Evolutionary conservation across 2,329 filamentous ascomycete species (phyloP), one percentile per base, ranked within the genome.

Genomic region (Aureobasidium musti): DNA sequence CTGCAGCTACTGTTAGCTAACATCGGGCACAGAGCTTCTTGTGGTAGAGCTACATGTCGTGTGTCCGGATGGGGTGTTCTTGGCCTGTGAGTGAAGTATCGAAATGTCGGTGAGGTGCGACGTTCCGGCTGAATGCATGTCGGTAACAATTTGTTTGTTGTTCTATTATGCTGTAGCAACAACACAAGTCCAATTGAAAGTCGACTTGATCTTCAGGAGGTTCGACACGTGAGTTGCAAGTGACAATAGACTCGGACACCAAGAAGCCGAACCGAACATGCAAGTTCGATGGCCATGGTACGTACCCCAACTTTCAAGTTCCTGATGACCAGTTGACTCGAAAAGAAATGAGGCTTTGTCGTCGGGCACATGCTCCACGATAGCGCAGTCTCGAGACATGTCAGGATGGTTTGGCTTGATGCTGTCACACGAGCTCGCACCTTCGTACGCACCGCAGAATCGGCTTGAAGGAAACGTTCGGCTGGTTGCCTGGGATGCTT

Each of bases 71-170:
- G 21, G 2, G 8, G n/a, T 19, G 19, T 11, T 60, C n/a, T 37
- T 61, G 43, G 43, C 37, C n/a, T 49, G 57, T 19, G 43, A 37
- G 10, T 14, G 7, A 26, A 41, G n/a, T n/a, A 26, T 59, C 17
- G 14, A 19, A 49, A 37, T 61, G 41, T 61, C 57, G 57, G 57
- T 61, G 57, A 61, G 43, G 14, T 61, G 57, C 21, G 30, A 61
- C 28, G 10, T 14, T 61, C 26, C 43, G 28, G 43, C 28, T 61
- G 13, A 61, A 47, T 21, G n/a, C 5, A 17, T 23, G 6, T 41
- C 37, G 28, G 28, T 11, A 19, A 8, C 23, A 43, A 13, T 37
- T 61, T 61, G 57, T 61, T 61, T 61, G 30, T 61, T 61, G 57
- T 37, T 43, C 23, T 13, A 37, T 11, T 11, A 37, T 61, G 28